A percentile compares a stretch with the other conserved stretches of the same genome.
These are phyloP conservation scores for Solanum okadae DNA, from an alignment of 257 asterid species.

Conservation along the genomic window DNA sequence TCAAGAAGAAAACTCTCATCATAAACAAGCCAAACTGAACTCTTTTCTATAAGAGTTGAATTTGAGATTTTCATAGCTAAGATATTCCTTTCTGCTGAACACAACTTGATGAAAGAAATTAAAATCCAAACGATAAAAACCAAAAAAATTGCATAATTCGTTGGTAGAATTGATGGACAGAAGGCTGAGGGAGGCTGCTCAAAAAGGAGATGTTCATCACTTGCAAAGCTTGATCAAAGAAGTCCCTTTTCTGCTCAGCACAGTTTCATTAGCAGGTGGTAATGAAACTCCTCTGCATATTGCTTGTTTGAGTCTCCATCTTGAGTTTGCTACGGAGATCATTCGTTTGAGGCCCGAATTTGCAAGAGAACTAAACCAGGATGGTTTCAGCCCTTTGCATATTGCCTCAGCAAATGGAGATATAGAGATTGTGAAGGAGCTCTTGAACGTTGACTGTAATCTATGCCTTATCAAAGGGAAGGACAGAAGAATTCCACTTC, in stretches of 20 bases:
- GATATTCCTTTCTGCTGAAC: not conserved
- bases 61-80: not conserved
- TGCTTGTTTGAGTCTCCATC: not conserved
- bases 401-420: constrained; percentile 28
- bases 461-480: constrained; percentile 26
- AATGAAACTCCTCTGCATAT: not conserved
- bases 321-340: not conserved
- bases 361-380: constrained; percentile 5
- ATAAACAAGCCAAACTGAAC: not conserved
- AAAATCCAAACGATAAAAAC: too few relatives aligned
- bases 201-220: not conserved
- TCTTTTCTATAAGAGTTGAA: not conserved
- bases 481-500: constrained; percentile 30
- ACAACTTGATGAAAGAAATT: not conserved
- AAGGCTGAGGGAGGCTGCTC: not conserved
- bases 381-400: constrained; percentile 28
- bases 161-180: not conserved
- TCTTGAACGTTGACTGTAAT: constrained; percentile 10
- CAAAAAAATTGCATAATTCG: not conserved
- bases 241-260: not conserved
- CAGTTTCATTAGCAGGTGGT: not conserved
- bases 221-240: not conserved
- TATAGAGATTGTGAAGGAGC: constrained; percentile 21
- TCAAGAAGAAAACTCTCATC: not conserved
- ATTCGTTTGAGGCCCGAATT: not conserved